phyloP scores from a whole-genome alignment of 306 rosid species.

The Sindora glabra region DNA sequence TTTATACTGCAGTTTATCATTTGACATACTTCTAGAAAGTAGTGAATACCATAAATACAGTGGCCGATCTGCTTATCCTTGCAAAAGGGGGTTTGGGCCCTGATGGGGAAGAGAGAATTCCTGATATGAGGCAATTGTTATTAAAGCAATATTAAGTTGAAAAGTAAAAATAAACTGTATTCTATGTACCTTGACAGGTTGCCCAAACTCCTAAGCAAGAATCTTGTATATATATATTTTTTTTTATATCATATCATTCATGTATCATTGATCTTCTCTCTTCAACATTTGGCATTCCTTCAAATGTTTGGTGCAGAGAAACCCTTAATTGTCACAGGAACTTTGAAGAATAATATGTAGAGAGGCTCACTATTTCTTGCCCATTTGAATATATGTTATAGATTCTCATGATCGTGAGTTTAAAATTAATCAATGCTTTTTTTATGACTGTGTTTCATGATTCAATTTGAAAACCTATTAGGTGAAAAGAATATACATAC shows the following conservation, averaged over 20 bases:
- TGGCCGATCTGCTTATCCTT: too few species aligned
- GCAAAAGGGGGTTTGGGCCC: too few species aligned
- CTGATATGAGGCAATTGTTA: too few species aligned
- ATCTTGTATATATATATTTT: background rate
- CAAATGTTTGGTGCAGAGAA: background rate
- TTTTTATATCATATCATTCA: background rate
- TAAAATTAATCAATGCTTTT: background rate
- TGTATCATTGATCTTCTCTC: background rate
- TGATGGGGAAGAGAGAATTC: too few species aligned
- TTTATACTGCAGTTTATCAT: background rate
- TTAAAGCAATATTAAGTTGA: too few species aligned
- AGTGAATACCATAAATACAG: background rate
- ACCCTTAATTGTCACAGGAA: background rate
- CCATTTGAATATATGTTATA: background rate
- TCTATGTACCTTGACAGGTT: background rate
- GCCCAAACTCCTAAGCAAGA: background rate
- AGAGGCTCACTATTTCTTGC: background rate
- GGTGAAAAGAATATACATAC: conserved; percentile 92
- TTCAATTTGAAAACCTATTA: conserved; percentile 25
- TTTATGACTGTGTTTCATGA: conserved; percentile 6
- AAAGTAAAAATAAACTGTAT: background rate
- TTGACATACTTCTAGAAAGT: background rate
- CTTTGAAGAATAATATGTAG: background rate
- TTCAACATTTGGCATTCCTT: background rate
- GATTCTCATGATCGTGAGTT: background rate